These are phyloP conservation scores for Galerina sulciceps DNA, from an alignment of 768 basidiomycete genomes.

Conservation along the genomic window DNA sequence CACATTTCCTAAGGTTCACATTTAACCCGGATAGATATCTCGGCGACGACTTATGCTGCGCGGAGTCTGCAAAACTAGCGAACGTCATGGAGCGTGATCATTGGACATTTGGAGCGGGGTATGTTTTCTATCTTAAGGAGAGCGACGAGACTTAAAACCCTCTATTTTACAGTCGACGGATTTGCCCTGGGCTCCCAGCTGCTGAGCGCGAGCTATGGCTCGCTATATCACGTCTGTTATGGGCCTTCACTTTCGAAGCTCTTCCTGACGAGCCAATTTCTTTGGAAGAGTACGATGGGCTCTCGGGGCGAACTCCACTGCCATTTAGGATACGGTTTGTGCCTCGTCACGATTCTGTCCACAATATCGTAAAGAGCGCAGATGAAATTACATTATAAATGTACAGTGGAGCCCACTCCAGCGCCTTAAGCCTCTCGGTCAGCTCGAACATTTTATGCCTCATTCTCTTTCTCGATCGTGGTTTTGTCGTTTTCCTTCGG, in stretches of 20 bases:
- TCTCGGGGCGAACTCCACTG: conserved; percentile 46
- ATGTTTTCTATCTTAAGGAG: conserved; percentile 6
- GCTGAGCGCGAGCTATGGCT: conserved; percentile 51
- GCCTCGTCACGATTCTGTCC: too few species aligned
- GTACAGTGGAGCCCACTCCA: too few species aligned
- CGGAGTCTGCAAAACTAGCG: conserved; percentile 44
- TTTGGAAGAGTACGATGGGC: conserved; percentile 51
- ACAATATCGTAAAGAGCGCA: too few species aligned
- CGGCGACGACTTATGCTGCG: conserved; percentile 33
- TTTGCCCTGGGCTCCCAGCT: conserved; percentile 47
- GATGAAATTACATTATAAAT: too few species aligned
- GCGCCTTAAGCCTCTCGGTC: too few species aligned
- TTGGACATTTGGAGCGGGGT: conserved; percentile 55
- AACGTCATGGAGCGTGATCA: conserved; percentile 48
- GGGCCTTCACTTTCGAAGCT: conserved; percentile 46
- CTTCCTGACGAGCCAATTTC: conserved; percentile 48
- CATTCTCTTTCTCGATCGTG: too few species aligned
- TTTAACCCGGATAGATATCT: conserved; percentile 46
- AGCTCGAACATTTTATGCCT: too few species aligned
- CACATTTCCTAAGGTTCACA: not conserved
- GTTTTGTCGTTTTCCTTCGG: too few species aligned
- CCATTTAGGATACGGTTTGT: too few species aligned
- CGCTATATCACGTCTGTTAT: conserved; percentile 48
- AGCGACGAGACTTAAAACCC: not conserved
- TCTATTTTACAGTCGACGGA: conserved; percentile 28